Evolutionary conservation across 768 basidiomycete species (phyloP).

Genomic region (Trametes maxima): DNA sequence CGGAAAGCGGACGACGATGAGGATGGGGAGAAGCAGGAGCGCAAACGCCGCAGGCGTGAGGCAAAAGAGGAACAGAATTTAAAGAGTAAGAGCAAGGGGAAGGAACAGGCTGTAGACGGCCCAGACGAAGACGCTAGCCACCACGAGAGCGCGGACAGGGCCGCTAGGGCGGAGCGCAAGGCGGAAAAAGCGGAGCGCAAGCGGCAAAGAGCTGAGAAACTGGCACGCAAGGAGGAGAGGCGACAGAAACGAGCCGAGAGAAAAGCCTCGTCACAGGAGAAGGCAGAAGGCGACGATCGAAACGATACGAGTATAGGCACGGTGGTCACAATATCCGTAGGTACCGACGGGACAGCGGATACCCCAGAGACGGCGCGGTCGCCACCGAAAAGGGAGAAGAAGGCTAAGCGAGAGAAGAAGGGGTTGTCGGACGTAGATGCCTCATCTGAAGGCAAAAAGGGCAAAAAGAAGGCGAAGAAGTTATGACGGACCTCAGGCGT

Average conservation of each 20-base stretch:
- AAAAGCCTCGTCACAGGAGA: neutral
- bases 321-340: neutral
- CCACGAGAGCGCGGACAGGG: neutral
- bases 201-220: constrained; percentile 29
- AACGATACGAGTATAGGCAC: neutral
- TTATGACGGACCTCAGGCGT: neutral
- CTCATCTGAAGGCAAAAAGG: neutral
- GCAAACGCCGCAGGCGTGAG: constrained; percentile 19
- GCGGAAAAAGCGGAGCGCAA: constrained; percentile 27
- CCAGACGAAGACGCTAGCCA: constrained; percentile 3
- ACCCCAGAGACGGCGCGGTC: neutral
- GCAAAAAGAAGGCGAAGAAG: constrained; percentile 3
- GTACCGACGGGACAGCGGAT: neutral
- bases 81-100: constrained; percentile 6
- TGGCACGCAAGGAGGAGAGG: constrained; percentile 30
- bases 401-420: neutral
- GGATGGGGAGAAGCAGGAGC: constrained; percentile 13
- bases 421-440: neutral
- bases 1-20: constrained; percentile 9
- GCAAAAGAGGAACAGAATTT: constrained; percentile 10
- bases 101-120: constrained; percentile 11
- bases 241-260: constrained; percentile 19
- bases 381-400: neutral
- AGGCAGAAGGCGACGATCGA: neutral
- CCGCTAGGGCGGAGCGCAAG: constrained; percentile 5